Conservation (phyloP, 805 yeast species). For the Metschnikowia colocasiae region DNA sequence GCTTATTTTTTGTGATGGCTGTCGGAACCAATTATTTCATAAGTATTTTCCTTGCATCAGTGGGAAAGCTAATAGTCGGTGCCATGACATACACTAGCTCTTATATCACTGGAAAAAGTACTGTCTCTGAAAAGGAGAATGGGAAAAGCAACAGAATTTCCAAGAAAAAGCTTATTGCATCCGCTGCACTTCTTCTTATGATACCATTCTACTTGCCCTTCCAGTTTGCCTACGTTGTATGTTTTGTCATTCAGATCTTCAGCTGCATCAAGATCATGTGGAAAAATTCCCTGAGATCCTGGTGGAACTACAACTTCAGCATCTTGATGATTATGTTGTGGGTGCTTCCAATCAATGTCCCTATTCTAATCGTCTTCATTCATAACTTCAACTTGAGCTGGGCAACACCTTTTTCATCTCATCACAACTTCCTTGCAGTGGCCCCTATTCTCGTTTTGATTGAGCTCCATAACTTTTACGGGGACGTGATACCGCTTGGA, state of each 20-base stretch:
- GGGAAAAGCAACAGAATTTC: not conserved
- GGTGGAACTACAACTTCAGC: slow-evolving; percentile 59
- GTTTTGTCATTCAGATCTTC: slow-evolving; percentile 55
- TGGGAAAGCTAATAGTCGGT: slow-evolving; percentile 12
- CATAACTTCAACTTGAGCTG: slow-evolving; percentile 75
- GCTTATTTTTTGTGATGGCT: slow-evolving; percentile 48
- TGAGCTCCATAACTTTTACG: slow-evolving; percentile 42
- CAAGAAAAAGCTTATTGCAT: slow-evolving; percentile 25
- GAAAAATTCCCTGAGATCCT: slow-evolving; percentile 14
- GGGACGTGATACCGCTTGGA: slow-evolving; percentile 37
- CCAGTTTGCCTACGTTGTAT: slow-evolving; percentile 68
- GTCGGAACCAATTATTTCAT: slow-evolving; percentile 40
- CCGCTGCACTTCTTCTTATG: slow-evolving; percentile 34
- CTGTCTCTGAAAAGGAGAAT: not conserved
- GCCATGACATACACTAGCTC: not conserved
- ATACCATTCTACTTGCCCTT: slow-evolving; percentile 71
- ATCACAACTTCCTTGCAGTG: slow-evolving; percentile 77
- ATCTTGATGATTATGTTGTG: slow-evolving; percentile 67
- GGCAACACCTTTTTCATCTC: slow-evolving; percentile 82
- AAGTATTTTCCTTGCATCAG: slow-evolving; percentile 22
- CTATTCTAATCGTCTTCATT: slow-evolving; percentile 74
- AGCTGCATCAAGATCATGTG: slow-evolving; percentile 40
- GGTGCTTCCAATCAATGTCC: slow-evolving; percentile 74
- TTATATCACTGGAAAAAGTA: not conserved
- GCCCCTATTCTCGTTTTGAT: slow-evolving; percentile 64